Evolutionary conservation across 306 rosid species (phyloP).

Genomic region (Biancaea sappan): DNA sequence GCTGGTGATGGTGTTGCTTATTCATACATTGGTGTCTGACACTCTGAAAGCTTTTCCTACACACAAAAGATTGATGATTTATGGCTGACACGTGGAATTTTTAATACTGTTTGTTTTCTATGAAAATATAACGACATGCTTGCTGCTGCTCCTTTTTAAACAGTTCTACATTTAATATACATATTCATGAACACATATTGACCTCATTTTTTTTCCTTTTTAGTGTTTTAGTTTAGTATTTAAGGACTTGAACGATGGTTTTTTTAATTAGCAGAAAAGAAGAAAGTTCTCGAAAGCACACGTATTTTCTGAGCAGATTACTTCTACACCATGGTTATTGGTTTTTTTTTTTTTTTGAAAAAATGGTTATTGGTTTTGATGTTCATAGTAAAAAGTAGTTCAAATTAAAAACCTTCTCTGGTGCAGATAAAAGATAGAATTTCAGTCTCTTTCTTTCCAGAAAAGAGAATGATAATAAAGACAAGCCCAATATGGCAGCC

Average conservation of each 20-base stretch:
- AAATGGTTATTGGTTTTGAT: background rate
- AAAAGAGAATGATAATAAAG: background rate
- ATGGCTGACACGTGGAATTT: conserved; percentile 49
- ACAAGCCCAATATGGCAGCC: background rate
- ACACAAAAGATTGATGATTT: conserved; percentile 44
- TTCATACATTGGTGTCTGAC: conserved; percentile 44
- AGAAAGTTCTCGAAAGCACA: background rate
- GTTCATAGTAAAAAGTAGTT: background rate
- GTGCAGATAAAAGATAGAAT: background rate
- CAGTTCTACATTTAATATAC: no score
- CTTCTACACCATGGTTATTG: background rate
- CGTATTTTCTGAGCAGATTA: no score
- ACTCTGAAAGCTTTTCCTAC: conserved; percentile 51
- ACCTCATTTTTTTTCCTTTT: background rate
- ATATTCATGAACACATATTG: no score
- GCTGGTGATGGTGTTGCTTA: conserved; percentile 41
- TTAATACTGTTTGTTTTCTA: no score
- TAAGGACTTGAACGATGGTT: background rate
- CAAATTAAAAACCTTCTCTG: background rate
- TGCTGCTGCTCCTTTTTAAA: background rate
- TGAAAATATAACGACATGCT: no score
- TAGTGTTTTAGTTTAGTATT: no score
- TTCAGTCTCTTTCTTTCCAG: background rate
- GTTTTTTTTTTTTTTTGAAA: no score
- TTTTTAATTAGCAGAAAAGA: background rate